Evolutionary conservation across 495 filamentous ascomycete species (phyloP), one percentile per base, ranked within the genome.

Genomic region (Penicillium paradoxum): DNA sequence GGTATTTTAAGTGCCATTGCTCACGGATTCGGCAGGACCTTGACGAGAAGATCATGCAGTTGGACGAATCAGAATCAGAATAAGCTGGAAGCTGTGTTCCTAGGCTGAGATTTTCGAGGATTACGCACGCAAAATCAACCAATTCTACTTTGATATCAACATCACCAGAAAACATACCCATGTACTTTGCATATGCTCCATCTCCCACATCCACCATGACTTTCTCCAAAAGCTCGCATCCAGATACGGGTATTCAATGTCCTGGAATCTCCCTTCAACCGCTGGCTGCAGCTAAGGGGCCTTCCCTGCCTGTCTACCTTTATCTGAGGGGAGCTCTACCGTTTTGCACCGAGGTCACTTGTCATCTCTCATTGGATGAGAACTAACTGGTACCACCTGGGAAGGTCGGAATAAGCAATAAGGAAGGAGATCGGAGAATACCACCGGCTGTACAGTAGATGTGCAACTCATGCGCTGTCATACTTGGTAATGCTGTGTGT

Each of bases 31-130:
- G 15, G 15, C 57, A 80, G 77, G 77, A 79, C 45, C 73, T 80
- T 21, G 75, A 78, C 42, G 74, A 78, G 27, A 80, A 79, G 57
- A 75, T 79, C 43, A 73, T 78, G 68, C 75, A 77, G 58, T 72
- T 77, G 0, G 75, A 79, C 13, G 76, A 79, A 42, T 77, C 72
- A 11, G 76, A 75, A 24, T 78, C 76, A 3, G 76, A 79, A 33
- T 77, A 70, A 45, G 29, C 3, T 17, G 4, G n/a, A 17, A 18
- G 15, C 4, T 13, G 29, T 15, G 15, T 9, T 29, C 14, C 9
- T 27, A 1, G 10, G 21, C 19, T 38, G 45, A 43, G 18, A 6
- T 9, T 34, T 34, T 14, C 15, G 7, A 44, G 3, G 1, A 24
- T 7, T 32, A 21, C 11, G 36, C 32, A 37, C 2, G 13, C 14